phyloP scores from a whole-genome alignment of 2,329 filamentous ascomycete genomes.

The Colletotrichum chrysophilum region DNA sequence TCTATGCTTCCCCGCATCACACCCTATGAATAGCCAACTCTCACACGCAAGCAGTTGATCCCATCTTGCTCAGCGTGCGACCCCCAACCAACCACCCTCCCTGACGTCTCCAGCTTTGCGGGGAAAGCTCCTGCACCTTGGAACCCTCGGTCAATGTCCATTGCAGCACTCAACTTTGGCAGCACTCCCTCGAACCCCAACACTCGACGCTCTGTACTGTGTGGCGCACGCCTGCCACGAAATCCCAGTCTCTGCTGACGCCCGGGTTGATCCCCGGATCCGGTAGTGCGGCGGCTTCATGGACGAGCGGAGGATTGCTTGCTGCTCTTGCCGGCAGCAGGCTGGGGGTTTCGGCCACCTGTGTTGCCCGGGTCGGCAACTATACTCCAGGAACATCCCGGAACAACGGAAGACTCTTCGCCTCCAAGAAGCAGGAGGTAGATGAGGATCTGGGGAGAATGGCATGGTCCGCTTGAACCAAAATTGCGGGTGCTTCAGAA shows the following conservation, averaged over 20 bases:
- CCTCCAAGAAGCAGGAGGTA: neutral
- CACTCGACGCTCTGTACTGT: neutral
- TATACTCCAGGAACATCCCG: neutral
- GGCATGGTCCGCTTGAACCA: neutral
- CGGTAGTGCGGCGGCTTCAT: constrained; percentile 4
- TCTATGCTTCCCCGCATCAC: constrained; percentile 8
- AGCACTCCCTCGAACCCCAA: neutral
- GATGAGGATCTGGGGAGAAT: neutral
- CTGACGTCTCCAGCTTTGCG: neutral
- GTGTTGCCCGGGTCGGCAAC: neutral
- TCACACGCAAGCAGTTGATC: constrained; percentile 1
- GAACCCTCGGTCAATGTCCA: neutral
- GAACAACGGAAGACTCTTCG: neutral
- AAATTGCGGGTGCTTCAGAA: neutral
- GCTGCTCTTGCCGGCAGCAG: neutral
- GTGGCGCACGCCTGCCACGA: neutral
- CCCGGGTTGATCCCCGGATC: neutral
- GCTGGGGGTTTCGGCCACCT: neutral
- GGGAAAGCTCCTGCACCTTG: constrained; percentile 8
- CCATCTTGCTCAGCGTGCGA: neutral
- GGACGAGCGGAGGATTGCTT: constrained; percentile 14
- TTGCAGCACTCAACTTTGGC: neutral
- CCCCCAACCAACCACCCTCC: neutral
- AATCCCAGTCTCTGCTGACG: neutral
- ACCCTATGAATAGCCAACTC: constrained; percentile 1